Conservation (phyloP, 768 basidiomycete species). For the Cystobasidium onofrii region DNA sequence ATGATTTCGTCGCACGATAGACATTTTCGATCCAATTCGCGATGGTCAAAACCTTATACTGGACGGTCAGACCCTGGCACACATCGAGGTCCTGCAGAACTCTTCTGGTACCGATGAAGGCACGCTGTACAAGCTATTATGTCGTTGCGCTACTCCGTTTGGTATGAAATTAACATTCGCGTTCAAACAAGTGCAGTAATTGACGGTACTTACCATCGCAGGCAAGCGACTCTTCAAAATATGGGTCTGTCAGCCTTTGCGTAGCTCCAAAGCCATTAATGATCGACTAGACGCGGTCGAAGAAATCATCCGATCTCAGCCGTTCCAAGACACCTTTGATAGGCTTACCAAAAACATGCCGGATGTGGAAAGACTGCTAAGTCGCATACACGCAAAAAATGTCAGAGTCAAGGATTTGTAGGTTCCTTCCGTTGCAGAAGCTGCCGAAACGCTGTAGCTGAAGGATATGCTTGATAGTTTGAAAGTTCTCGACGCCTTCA, state of each 20-base stretch:
- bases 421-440: not conserved
- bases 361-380: slow-evolving; percentile 86
- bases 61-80: slow-evolving; percentile 90
- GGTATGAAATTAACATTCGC: slow-evolving; percentile 51
- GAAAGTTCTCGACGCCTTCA: slow-evolving; percentile 57
- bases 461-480: not conserved
- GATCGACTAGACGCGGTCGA: slow-evolving; percentile 90
- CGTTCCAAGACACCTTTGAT: slow-evolving; percentile 67
- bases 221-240: slow-evolving; percentile 92
- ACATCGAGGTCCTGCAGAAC: slow-evolving; percentile 88
- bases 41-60: slow-evolving; percentile 73
- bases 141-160: slow-evolving; percentile 80
- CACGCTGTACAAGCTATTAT: slow-evolving; percentile 65
- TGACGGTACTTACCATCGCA: slow-evolving; percentile 41
- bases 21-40: slow-evolving; percentile 60
- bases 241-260: slow-evolving; percentile 89
- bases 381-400: slow-evolving; percentile 86
- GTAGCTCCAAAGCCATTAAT: slow-evolving; percentile 74
- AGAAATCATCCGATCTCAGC: slow-evolving; percentile 71
- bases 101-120: slow-evolving; percentile 91
- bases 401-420: slow-evolving; percentile 75
- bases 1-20: not conserved
- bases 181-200: not conserved
- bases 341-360: slow-evolving; percentile 71
- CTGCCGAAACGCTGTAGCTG: not conserved